Conservation (phyloP, 768 basidiomycete genomes). For the Suillus plorans region DNA sequence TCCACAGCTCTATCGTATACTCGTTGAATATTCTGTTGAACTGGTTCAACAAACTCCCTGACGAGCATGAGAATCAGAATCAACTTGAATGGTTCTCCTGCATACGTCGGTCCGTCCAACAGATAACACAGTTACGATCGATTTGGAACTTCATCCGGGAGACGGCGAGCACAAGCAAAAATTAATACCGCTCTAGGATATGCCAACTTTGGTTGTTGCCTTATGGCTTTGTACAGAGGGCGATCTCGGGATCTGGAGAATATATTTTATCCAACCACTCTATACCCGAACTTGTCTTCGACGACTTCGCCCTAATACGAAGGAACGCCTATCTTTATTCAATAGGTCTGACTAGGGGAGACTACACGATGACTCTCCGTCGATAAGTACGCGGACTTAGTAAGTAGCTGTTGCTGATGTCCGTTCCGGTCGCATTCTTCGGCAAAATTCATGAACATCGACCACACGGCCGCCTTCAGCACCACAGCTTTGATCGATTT, state of each 20-base stretch:
- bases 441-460: not conserved
- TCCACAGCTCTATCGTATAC: not conserved
- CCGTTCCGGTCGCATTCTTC: not conserved
- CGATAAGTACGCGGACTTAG: not conserved
- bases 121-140: not conserved
- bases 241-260: not conserved
- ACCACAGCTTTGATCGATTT: not conserved
- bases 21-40: too few species aligned
- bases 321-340: not conserved
- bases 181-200: not conserved
- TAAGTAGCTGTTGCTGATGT: not conserved
- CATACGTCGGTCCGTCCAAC: not conserved
- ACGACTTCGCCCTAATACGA: not conserved
- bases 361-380: not conserved
- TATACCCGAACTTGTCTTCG: not conserved
- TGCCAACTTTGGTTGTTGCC: not conserved
- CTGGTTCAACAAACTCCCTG: too few species aligned
- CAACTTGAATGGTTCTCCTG: not conserved
- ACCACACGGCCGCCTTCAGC: not conserved
- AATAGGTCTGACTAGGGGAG: not conserved
- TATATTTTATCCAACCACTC: not conserved
- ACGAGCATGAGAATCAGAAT: too few species aligned
- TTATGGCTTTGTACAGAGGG: not conserved
- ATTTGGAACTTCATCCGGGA: not conserved
- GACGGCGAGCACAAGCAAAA: not conserved